Evolutionary conservation across 2,329 filamentous ascomycete species (phyloP), one percentile per base, ranked within the genome.

Genomic region (Microcyclospora tardicrescens): DNA sequence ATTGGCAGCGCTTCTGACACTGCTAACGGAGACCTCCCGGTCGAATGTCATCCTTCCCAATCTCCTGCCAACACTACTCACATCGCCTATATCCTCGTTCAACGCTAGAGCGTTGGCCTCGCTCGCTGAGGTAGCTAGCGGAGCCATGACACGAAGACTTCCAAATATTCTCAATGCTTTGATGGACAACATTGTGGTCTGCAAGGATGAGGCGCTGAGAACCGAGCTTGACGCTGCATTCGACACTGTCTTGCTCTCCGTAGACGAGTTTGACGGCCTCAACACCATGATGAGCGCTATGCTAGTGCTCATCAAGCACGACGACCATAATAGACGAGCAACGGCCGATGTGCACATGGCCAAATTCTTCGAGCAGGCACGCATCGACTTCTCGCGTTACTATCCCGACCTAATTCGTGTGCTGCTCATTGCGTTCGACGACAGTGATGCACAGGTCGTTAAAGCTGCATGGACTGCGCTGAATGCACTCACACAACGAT

Each of bases 21-120:
- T 98, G 15, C 79, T 98, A 46, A 96, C 89, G 0, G 91, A 98
- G 61, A 79, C 84, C 12, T 91, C 85, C 6, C 76, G 91, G 46
- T 93, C 89, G 15, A 98, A 95, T 60, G 87, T 94, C 51, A 98
- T 98, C 53, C 68, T 98, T 41, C 93, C 91, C 14, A 95, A 93
- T 61, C 79, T 98, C 40, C 85, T 98, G 43, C 91, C 93, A 1
- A 96, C 87, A 2, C 73, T 98, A 27, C 83, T 93, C 42, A 81
- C 83, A 8, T 79, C 85, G 38, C 91, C 91, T 2, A 94, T 98
- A 51, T 83, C 86, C 19, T 76, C 81, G 1, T 98, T 98, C 72
- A 95, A 98, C 56, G 91, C 93, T 43, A 86, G 81, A 58, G 91
- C 91, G 10, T 67, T 98, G 47, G 91, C 91, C 29, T 96, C 91